Conservation (phyloP, 306 rosid species). For the Sechiopsis laciniata region DNA sequence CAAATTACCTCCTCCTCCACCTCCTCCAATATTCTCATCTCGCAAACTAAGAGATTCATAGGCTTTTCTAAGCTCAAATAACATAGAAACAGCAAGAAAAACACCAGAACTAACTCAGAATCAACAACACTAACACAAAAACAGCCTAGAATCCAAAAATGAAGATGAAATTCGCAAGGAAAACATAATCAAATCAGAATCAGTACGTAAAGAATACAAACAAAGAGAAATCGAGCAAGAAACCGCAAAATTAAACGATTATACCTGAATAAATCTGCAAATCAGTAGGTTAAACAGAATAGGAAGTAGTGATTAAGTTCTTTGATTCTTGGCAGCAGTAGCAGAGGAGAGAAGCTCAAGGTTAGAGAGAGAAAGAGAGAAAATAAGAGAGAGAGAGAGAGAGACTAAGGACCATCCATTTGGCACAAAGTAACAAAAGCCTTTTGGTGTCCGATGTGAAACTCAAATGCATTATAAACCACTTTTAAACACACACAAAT, state of each 20-base stretch:
- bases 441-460: conserved; percentile 52
- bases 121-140: not conserved
- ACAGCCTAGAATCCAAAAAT: not conserved
- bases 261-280: conserved; percentile 46
- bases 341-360: conserved; percentile 17
- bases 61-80: not conserved
- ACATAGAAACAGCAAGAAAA: not conserved
- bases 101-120: not conserved
- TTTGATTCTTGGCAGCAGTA: conserved; percentile 17
- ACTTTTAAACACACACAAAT: conserved; percentile 23
- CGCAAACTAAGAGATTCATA: not conserved
- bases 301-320: conserved; percentile 10
- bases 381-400: conserved; percentile 20
- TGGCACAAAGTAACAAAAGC: conserved; percentile 52
- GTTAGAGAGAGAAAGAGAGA: conserved; percentile 12
- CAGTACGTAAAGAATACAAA: not conserved
- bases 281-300: conserved; percentile 33
- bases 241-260: conserved; percentile 15
- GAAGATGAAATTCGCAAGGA: not conserved
- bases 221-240: conserved; percentile 14
- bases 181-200: conserved; percentile 6
- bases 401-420: conserved; percentile 63
- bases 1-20: not conserved
- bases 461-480: conserved; percentile 50
- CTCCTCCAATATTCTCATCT: conserved; percentile 9